Evolutionary conservation across 2,329 filamentous ascomycete genomes (phyloP).

Genomic region (Hypoxylon sp.): DNA sequence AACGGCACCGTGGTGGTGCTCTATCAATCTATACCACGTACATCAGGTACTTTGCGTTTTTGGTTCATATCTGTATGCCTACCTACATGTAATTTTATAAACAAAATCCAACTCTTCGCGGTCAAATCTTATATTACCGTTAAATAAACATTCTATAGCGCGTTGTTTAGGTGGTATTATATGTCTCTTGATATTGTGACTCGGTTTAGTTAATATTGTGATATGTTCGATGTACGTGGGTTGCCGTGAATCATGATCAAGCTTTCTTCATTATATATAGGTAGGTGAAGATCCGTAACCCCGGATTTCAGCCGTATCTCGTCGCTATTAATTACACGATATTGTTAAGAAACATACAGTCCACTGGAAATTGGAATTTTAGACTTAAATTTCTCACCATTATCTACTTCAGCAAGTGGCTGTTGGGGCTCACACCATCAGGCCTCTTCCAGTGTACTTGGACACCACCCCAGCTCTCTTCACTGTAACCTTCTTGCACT

Average conservation of each 20-base stretch:
- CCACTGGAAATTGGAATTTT: background rate
- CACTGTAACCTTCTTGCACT: slow-evolving; percentile 78
- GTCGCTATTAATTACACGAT: background rate
- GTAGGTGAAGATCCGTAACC: background rate
- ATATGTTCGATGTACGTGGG: background rate
- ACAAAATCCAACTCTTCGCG: background rate
- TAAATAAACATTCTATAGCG: background rate
- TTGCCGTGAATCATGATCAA: background rate
- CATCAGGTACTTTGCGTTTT: background rate
- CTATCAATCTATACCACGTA: background rate
- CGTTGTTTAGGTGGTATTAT: background rate
- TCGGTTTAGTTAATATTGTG: background rate
- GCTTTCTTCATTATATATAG: background rate
- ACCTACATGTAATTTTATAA: background rate
- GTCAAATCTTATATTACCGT: background rate
- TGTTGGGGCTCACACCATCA: slow-evolving; percentile 50
- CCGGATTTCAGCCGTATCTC: background rate
- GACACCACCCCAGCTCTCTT: slow-evolving; percentile 83
- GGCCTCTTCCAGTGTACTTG: slow-evolving; percentile 73
- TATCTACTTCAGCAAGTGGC: slow-evolving; percentile 53
- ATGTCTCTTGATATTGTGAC: background rate
- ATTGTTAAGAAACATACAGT: background rate
- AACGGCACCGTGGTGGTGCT: background rate
- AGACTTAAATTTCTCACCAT: background rate
- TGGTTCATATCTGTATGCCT: background rate